These are phyloP conservation scores for Orbilia blumenaviensis DNA, from an alignment of 2,329 filamentous ascomycete species.

Conservation along the genomic window DNA sequence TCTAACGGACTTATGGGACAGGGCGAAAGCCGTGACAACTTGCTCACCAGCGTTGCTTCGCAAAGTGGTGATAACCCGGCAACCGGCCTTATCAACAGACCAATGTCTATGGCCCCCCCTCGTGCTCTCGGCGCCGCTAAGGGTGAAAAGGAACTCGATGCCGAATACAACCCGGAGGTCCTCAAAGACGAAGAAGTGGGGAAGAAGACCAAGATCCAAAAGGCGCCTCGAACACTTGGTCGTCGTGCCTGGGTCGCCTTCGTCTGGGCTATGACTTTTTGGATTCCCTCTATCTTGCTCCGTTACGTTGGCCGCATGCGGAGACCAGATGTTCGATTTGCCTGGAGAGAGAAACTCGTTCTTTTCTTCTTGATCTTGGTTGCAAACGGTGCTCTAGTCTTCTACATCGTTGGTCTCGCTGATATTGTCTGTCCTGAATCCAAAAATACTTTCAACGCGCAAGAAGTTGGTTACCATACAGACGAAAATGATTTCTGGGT, in stretches of 20 bases:
- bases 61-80: constrained; percentile 60
- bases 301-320: constrained; percentile 92
- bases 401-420: constrained; percentile 91
- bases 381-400: constrained; percentile 82
- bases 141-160: constrained; percentile 36
- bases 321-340: constrained; percentile 93
- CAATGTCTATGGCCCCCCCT: constrained; percentile 62
- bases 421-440: constrained; percentile 86
- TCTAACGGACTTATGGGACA: constrained; percentile 66
- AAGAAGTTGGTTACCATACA: constrained; percentile 75
- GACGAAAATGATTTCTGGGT: constrained; percentile 84
- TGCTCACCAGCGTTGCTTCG: constrained; percentile 65
- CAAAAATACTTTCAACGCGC: constrained; percentile 83
- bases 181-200: constrained; percentile 49
- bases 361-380: constrained; percentile 81
- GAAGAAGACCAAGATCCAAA: constrained; percentile 31
- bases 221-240: constrained; percentile 62
- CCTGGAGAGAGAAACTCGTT: constrained; percentile 94
- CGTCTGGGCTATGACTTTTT: constrained; percentile 89
- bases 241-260: constrained; percentile 81
- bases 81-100: constrained; percentile 47
- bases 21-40: constrained; percentile 74
- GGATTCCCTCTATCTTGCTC: constrained; percentile 87
- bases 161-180: constrained; percentile 38
- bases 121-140: constrained; percentile 53